Evolutionary conservation across 2,329 filamentous ascomycete species (phyloP), one percentile per base, ranked within the genome.

Genomic region (Alternaria sp.): DNA sequence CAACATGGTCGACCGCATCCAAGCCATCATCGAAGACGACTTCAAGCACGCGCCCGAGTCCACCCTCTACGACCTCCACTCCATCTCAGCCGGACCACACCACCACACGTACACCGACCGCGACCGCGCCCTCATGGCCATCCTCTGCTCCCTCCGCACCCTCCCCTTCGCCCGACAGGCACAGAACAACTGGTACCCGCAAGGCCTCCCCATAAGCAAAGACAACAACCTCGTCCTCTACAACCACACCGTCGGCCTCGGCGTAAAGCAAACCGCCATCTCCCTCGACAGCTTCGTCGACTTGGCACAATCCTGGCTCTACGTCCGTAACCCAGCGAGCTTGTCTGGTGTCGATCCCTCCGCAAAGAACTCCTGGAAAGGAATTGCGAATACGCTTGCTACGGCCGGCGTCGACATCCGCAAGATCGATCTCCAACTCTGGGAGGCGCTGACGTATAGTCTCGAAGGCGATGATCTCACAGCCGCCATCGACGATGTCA

Each of bases 111-210:
- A 60, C 21, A 60, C 50, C 3, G 10, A 23, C 14, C 41, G 37
- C 6, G 61, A 63, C 45, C 41, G 46, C 12, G 51, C 61, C 7
- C 50, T 63, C 6, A 33, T 63, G 25, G 61, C 57, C 15, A 51
- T 63, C 26, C 37, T 63, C 9, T n/a, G 37, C 3, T 50, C 60
- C 0, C 60, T 62, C 18, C 47, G 30, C 25, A 33, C 18, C 2
- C 18, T 30, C 10, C 41, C 58, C 7, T 49, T 6, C 6, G n/a
- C 41, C 5, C 60, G 60, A 7, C 43, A 45, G 12, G 30, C 47
- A 3, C 26, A 18, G 8, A 37, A 51, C 9, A 54, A 63, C 15
- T 63, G 61, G 61, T 60, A 55, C 15, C 25, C 61, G 1, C 61
- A 63, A 45, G 61, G 61, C 12, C 50, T 63, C 4, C 50, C 60